These are phyloP conservation scores for Rostrohypoxylon terebratum DNA, from an alignment of 495 filamentous ascomycete genomes.

Conservation along the genomic window DNA sequence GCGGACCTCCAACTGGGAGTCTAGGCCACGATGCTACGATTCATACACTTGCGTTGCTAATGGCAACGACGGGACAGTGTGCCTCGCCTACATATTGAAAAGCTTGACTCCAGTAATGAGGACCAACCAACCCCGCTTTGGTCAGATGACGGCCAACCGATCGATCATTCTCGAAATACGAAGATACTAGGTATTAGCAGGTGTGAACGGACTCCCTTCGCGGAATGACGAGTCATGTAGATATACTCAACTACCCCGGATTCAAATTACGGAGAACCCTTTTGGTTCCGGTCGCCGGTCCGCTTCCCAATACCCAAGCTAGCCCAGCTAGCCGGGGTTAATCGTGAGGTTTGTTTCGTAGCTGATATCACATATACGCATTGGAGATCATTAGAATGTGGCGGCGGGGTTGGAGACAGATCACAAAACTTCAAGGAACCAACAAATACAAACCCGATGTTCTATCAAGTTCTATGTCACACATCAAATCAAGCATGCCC, in stretches of 20 bases:
- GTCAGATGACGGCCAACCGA: conserved; percentile 49
- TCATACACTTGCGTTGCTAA: conserved; percentile 27
- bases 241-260: conserved; percentile 36
- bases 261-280: conserved; percentile 14
- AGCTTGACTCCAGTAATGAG: conserved; percentile 44
- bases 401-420: conserved; percentile 13
- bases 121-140: conserved; percentile 43
- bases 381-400: conserved; percentile 26
- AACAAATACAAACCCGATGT: neutral
- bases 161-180: conserved; percentile 22
- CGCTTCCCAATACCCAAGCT: conserved; percentile 16
- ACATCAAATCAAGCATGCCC: conserved; percentile 7
- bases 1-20: conserved; percentile 20
- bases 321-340: conserved; percentile 18
- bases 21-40: conserved; percentile 41
- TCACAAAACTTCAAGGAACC: neutral
- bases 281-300: conserved; percentile 27
- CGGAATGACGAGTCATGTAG: conserved; percentile 37
- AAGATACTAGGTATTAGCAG: neutral
- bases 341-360: conserved; percentile 30
- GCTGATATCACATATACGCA: conserved; percentile 26
- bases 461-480: neutral
- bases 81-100: conserved; percentile 32
- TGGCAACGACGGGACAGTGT: conserved; percentile 32
- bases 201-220: conserved; percentile 13